These are phyloP conservation scores for Omphalotus guepiniiformis DNA, from an alignment of 768 basidiomycete species.

Conservation along the genomic window DNA sequence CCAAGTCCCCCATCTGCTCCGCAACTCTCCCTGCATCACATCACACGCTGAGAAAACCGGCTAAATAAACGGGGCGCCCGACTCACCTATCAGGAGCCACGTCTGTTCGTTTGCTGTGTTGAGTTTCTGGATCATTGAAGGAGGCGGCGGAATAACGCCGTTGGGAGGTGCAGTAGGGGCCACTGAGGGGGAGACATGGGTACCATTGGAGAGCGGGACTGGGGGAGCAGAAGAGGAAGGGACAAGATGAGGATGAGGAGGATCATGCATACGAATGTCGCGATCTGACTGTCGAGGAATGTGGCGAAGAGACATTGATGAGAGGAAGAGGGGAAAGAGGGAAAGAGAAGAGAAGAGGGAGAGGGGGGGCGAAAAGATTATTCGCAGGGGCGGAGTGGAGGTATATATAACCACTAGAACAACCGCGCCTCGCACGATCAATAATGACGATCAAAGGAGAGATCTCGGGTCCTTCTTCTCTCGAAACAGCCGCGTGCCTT, in stretches of 20 bases:
- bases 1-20: conserved; percentile 92
- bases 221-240: conserved; percentile 39
- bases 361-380: conserved; percentile 48
- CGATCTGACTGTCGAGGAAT: conserved; percentile 56
- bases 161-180: conserved; percentile 11
- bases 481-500: conserved; percentile 58
- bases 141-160: conserved; percentile 27
- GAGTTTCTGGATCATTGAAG: conserved; percentile 67
- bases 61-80: conserved; percentile 9
- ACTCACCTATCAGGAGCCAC: conserved; percentile 87
- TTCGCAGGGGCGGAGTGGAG: conserved; percentile 36
- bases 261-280: conserved; percentile 63
- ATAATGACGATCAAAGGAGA: conserved; percentile 56
- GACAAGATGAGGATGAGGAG: conserved; percentile 36
- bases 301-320: conserved; percentile 60
- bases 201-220: conserved; percentile 24
- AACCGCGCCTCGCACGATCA: conserved; percentile 56
- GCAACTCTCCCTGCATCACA: conserved; percentile 91
- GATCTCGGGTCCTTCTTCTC: conserved; percentile 42
- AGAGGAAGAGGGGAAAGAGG: conserved; percentile 22
- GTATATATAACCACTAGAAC: conserved; percentile 55
- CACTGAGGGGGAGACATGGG: conserved; percentile 14
- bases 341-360: conserved; percentile 28
- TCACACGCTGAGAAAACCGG: conserved; percentile 11
- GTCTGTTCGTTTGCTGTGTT: conserved; percentile 89